Evolutionary conservation across 2,329 filamentous ascomycete genomes (phyloP).

Genomic region (Ceratocystis destructans): DNA sequence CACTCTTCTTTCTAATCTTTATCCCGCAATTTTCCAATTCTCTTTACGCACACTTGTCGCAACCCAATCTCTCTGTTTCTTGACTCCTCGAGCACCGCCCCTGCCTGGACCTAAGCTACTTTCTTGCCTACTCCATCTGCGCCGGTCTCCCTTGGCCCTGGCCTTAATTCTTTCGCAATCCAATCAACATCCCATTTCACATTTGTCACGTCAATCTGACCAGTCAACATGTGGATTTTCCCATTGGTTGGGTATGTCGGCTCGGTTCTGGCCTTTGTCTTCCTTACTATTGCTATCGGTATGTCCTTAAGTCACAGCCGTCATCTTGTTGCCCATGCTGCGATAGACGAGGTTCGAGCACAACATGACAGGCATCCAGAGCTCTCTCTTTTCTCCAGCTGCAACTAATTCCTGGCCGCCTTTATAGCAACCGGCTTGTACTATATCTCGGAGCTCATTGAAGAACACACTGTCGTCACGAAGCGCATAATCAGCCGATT

Average conservation of each 20-base stretch:
- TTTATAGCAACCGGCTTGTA: constrained; percentile 83
- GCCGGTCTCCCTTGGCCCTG: not conserved
- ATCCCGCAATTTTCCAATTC: not conserved
- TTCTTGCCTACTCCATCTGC: constrained; percentile 4
- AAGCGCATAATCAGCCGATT: constrained; percentile 74
- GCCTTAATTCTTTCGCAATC: not conserved
- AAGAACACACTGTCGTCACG: constrained; percentile 89
- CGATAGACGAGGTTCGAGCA: not conserved
- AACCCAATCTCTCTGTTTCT: not conserved
- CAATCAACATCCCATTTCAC: not conserved
- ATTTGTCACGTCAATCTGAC: not conserved
- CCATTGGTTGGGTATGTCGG: constrained; percentile 83
- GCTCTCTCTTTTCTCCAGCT: not conserved
- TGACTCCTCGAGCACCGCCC: not conserved
- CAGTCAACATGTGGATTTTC: constrained; percentile 74
- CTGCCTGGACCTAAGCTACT: constrained; percentile 1
- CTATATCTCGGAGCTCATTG: constrained; percentile 93
- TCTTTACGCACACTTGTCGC: not conserved
- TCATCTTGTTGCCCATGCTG: not conserved
- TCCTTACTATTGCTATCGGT: constrained; percentile 89
- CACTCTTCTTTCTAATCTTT: not conserved
- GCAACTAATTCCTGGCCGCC: not conserved
- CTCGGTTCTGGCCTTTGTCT: constrained; percentile 76
- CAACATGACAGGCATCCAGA: not conserved
- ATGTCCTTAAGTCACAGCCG: constrained; percentile 23